These are phyloP conservation scores for Paxillus rubicundulus DNA, from an alignment of 768 basidiomycete species.

Conservation along the genomic window DNA sequence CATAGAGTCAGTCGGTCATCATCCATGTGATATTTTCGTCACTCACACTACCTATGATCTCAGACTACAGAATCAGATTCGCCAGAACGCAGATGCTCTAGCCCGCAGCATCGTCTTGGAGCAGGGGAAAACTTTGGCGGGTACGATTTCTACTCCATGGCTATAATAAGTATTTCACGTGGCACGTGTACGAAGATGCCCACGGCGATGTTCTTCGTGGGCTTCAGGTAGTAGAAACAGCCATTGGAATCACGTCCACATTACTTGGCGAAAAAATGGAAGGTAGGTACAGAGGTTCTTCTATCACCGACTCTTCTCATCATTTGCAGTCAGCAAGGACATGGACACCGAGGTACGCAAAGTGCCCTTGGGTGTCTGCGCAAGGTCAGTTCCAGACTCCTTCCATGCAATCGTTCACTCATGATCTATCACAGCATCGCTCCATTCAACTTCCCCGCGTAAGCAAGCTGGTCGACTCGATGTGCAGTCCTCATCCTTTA, in stretches of 20 bases:
- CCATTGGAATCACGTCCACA: slow-evolving; percentile 76
- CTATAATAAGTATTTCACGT: not conserved
- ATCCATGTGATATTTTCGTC: not conserved
- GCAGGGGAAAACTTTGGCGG: slow-evolving; percentile 91
- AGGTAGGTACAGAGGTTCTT: slow-evolving; percentile 44
- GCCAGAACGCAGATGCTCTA: slow-evolving; percentile 81
- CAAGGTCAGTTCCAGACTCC: slow-evolving; percentile 38
- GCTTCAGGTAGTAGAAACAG: slow-evolving; percentile 82
- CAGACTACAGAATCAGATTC: slow-evolving; percentile 85
- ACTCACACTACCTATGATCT: slow-evolving; percentile 2
- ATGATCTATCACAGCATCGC: slow-evolving; percentile 48
- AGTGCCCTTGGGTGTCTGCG: slow-evolving; percentile 86
- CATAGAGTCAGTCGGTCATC: slow-evolving; percentile 65
- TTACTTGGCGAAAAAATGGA: slow-evolving; percentile 92
- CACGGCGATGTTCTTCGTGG: slow-evolving; percentile 94
- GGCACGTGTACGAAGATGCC: slow-evolving; percentile 56
- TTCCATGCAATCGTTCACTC: not conserved
- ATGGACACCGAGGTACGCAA: slow-evolving; percentile 93
- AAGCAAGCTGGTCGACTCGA: slow-evolving; percentile 24
- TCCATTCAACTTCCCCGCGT: slow-evolving; percentile 92
- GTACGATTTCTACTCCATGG: slow-evolving; percentile 35
- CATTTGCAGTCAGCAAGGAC: slow-evolving; percentile 73
- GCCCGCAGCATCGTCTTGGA: slow-evolving; percentile 90
- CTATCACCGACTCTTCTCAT: slow-evolving; percentile 15
- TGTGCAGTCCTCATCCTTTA: slow-evolving; percentile 1